These are phyloP conservation scores for Lactifluus hygrophoroides DNA, from an alignment of 768 basidiomycete genomes.

Conservation along the genomic window DNA sequence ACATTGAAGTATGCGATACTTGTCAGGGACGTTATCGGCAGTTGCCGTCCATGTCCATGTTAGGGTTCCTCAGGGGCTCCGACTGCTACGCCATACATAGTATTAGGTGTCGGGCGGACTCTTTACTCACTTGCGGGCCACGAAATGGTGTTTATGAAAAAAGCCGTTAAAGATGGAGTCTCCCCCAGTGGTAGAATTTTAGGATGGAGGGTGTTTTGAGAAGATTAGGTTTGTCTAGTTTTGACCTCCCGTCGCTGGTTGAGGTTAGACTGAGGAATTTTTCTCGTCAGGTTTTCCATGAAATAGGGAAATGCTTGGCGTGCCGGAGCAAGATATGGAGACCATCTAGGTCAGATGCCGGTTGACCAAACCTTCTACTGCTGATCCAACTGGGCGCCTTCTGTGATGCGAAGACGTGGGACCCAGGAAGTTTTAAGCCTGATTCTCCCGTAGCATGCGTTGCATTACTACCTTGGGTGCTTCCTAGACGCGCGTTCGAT, in stretches of 20 bases:
- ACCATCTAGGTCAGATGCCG: conserved; percentile 3
- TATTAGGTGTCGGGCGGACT: neutral
- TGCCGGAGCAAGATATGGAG: neutral
- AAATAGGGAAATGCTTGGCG: neutral
- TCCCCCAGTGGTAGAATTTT: neutral
- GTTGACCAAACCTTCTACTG: conserved; percentile 13
- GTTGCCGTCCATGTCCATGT: neutral
- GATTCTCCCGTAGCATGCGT: conserved; percentile 1
- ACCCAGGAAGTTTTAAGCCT: conserved; percentile 2
- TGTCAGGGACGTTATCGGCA: neutral
- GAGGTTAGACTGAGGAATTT: neutral
- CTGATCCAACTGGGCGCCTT: conserved; percentile 12
- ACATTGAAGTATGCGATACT: neutral
- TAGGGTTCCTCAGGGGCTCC: neutral
- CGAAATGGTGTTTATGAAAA: neutral
- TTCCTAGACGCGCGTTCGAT: neutral
- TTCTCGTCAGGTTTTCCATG: neutral
- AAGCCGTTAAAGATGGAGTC: neutral
- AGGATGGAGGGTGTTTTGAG: neutral
- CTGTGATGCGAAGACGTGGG: conserved; percentile 6
- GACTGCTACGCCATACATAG: no score
- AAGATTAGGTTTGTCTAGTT: neutral
- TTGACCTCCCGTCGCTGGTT: neutral
- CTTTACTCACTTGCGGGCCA: neutral
- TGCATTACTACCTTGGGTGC: conserved; percentile 8